Base-by-base conservation (phyloP, 768 basidiomycete species). In the Boletus rubropictus region DNA sequence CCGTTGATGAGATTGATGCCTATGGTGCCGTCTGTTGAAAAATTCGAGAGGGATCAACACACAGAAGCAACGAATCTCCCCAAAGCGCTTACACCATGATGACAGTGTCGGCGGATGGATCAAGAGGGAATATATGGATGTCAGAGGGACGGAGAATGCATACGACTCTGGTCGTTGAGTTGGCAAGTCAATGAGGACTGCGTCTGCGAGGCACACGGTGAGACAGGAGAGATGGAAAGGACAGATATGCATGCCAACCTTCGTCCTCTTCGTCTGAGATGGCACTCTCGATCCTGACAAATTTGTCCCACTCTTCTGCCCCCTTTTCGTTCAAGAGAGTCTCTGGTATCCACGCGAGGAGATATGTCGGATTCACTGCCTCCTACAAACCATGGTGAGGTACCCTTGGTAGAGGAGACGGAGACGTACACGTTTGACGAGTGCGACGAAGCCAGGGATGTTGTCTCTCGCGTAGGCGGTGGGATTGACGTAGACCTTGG, bases 271-370 rank as follows among this genome's bases (percentile, higher is more conserved):
- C 84, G 34, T 80, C 76, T 3, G 11, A 50, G 21, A 57, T 63
- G 4, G 78, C 65, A 50, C 74, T 79, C 64, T 95, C 92, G 18
- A 89, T 83, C 65, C 79, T 84, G 37, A 86, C 74, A 57, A 93
- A 97, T 62, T 93, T 94, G 64, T 90, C 86, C 81, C 88, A 89
- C 65, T 97, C 93, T 0, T 78, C 75, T 5, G 80, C 65, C 3
- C 92, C 91, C 58, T 81, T 87, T 69, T 91, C 84, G 48, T 86
- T 81, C 43, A 96, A 70, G 31, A 96, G 66, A 3, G 78, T 76
- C 59, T 96, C 89, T 22, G 95, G 95, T 34, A 97, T 88, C 95
- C 95, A 98, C 2, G 89, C 88, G 1, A 97, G 75, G 5, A 94
- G 71, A 64, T 90, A 88, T 4, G 74, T 79, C 10, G 89, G 84